Percentiles rank a stretch among this genome's conserved stretches.
These are phyloP conservation scores for Candida orba DNA, from an alignment of 805 yeast species.

Conservation along the genomic window DNA sequence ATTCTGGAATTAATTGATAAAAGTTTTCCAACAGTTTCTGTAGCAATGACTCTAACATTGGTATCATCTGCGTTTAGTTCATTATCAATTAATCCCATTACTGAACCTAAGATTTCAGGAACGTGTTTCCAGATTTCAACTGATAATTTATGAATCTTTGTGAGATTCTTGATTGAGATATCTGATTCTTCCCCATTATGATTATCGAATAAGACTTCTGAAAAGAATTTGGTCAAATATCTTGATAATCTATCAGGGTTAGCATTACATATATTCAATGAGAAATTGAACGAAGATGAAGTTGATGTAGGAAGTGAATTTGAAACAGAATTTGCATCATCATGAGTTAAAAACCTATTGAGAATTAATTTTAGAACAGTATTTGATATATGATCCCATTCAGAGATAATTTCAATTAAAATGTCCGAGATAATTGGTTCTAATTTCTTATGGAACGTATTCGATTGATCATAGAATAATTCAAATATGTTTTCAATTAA, in stretches of 20 bases:
- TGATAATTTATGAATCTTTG: constrained; percentile 55
- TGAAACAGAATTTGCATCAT: constrained; percentile 11
- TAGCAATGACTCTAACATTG: constrained; percentile 56
- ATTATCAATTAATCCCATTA: constrained; percentile 73
- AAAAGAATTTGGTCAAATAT: constrained; percentile 68
- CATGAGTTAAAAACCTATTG: constrained; percentile 46
- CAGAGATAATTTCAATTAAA: constrained; percentile 68
- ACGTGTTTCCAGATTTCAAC: constrained; percentile 68
- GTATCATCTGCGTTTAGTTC: constrained; percentile 70
- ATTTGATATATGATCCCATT: constrained; percentile 57
- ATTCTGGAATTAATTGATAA: constrained; percentile 41
- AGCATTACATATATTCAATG: constrained; percentile 58
- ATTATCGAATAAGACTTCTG: constrained; percentile 57
- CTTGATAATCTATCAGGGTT: constrained; percentile 71
- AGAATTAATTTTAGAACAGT: constrained; percentile 55
- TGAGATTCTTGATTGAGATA: constrained; percentile 34
- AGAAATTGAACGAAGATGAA: constrained; percentile 54
- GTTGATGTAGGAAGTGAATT: constrained; percentile 13
- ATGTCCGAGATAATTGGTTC: constrained; percentile 63
- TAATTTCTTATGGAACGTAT: constrained; percentile 42
- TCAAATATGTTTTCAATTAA: constrained; percentile 52
- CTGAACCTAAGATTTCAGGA: constrained; percentile 68
- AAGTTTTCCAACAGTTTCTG: constrained; percentile 65
- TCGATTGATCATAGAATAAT: constrained; percentile 48
- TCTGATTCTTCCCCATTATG: constrained; percentile 20